These are phyloP conservation scores for Aspergillus carbonarius DNA, from an alignment of 2,329 filamentous ascomycete species.

Conservation along the genomic window DNA sequence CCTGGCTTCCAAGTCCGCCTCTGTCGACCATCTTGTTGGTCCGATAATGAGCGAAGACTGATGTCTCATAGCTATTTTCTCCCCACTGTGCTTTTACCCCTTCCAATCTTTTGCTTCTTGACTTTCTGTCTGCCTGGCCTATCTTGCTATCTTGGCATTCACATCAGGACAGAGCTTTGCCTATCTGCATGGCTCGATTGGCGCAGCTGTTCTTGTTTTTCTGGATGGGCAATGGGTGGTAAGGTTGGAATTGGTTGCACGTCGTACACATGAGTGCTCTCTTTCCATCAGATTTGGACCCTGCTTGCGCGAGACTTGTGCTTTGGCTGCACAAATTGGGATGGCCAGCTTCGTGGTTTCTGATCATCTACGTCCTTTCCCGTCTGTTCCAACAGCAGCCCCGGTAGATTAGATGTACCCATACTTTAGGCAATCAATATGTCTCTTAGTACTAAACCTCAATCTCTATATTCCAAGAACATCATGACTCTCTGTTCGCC, in stretches of 20 bases:
- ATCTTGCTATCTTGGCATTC: conserved; percentile 11
- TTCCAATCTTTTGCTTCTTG: background rate
- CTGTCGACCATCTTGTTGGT: background rate
- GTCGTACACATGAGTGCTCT: background rate
- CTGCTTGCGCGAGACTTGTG: conserved; percentile 1
- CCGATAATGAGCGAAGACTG: background rate
- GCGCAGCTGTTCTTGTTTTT: conserved; percentile 6
- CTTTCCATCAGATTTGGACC: background rate
- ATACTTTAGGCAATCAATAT: conserved; percentile 25
- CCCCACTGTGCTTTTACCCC: conserved; percentile 13
- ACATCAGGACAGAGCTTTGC: conserved; percentile 6
- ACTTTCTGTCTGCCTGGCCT: conserved; percentile 7
- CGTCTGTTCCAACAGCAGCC: conserved; percentile 20
- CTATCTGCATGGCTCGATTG: conserved; percentile 3
- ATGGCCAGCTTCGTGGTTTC: conserved; percentile 16
- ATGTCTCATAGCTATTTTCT: conserved; percentile 10
- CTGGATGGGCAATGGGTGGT: conserved; percentile 7
- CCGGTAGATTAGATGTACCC: conserved; percentile 38
- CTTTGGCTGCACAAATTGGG: conserved; percentile 15
- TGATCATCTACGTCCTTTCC: conserved; percentile 14
- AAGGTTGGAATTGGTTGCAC: background rate
- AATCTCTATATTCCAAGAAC: background rate
- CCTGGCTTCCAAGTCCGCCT: background rate
- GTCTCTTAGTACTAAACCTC: conserved; percentile 2
- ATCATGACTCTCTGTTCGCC: no score